These are phyloP conservation scores for Cyclospora cayetanensis DNA, from an alignment of 169 alveolate species.

Conservation along the genomic window DNA sequence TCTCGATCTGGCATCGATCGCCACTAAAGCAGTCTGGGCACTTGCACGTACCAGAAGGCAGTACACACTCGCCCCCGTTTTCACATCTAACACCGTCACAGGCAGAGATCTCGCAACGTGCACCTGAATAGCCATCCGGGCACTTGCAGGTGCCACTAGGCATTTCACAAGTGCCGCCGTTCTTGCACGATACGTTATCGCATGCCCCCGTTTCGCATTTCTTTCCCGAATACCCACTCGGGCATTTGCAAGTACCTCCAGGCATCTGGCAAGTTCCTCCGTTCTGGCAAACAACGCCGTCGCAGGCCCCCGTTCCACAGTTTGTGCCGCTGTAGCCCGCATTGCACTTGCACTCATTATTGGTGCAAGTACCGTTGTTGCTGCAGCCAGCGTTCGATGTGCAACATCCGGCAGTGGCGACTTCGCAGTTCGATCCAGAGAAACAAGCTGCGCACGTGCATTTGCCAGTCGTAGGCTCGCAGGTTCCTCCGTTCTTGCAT, in stretches of 20 bases:
- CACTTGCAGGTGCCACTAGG: constrained; percentile 55
- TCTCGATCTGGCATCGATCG: constrained; percentile 10
- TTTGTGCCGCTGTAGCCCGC: constrained; percentile 48
- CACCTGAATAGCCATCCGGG: constrained; percentile 52
- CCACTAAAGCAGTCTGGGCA: constrained; percentile 60
- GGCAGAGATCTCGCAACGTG: constrained; percentile 41
- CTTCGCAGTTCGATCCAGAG: constrained; percentile 40
- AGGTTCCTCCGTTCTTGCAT: constrained; percentile 50
- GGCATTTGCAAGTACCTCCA: neutral
- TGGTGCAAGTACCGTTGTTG: constrained; percentile 51
- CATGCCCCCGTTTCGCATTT: constrained; percentile 56
- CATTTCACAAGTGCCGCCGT: constrained; percentile 59
- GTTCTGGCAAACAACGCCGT: neutral
- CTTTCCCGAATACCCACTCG: neutral
- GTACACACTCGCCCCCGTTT: constrained; percentile 63
- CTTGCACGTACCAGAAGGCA: constrained; percentile 59
- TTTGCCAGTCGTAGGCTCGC: constrained; percentile 49
- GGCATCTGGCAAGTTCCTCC: neutral
- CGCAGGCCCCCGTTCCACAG: neutral
- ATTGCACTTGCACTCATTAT: constrained; percentile 59
- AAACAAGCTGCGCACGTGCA: constrained; percentile 59
- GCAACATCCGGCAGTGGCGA: constrained; percentile 36
- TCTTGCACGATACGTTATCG: constrained; percentile 27
- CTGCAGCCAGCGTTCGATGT: constrained; percentile 47
- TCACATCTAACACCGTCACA: constrained; percentile 39